Conservation (phyloP, 495 filamentous ascomycete genomes). For the Ascodesmis nigricans region DNA sequence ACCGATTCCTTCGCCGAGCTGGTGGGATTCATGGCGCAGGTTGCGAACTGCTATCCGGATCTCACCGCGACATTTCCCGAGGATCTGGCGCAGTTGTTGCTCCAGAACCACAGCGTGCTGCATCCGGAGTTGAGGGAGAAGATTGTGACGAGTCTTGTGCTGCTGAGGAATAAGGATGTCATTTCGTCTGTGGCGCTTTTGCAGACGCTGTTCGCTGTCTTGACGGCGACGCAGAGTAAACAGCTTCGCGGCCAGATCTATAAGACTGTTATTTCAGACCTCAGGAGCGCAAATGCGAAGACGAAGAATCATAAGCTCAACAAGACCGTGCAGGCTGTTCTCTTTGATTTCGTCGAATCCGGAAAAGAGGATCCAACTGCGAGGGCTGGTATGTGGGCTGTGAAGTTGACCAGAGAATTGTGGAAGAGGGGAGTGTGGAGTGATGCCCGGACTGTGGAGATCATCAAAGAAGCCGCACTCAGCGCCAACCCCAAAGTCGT, state of each 20-base stretch:
- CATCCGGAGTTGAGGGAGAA: constrained; percentile 75
- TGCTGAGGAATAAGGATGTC: constrained; percentile 75
- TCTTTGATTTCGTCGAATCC: constrained; percentile 72
- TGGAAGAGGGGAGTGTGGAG: constrained; percentile 82
- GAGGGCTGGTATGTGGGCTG: constrained; percentile 78
- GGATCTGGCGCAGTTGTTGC: constrained; percentile 59
- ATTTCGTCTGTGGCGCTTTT: constrained; percentile 64
- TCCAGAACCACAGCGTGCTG: constrained; percentile 55
- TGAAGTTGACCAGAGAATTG: constrained; percentile 67
- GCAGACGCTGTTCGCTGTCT: constrained; percentile 77
- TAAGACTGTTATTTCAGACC: constrained; percentile 74
- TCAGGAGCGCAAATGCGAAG: constrained; percentile 66
- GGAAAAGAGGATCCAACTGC: constrained; percentile 43
- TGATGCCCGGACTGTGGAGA: constrained; percentile 52
- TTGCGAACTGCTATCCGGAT: constrained; percentile 77
- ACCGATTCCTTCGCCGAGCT: constrained; percentile 17
- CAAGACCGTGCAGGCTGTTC: constrained; percentile 69
- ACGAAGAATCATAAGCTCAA: constrained; percentile 78
- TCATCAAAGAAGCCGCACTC: constrained; percentile 46
- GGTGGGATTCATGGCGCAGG: constrained; percentile 44
- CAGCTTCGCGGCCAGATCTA: constrained; percentile 63
- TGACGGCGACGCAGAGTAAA: constrained; percentile 71
- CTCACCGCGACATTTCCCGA: constrained; percentile 54
- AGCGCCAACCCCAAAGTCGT: constrained; percentile 69
- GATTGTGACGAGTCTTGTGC: constrained; percentile 70